phyloP scores from a whole-genome alignment of 345 rosid genomes.

The Eucalyptus cloeziana region DNA sequence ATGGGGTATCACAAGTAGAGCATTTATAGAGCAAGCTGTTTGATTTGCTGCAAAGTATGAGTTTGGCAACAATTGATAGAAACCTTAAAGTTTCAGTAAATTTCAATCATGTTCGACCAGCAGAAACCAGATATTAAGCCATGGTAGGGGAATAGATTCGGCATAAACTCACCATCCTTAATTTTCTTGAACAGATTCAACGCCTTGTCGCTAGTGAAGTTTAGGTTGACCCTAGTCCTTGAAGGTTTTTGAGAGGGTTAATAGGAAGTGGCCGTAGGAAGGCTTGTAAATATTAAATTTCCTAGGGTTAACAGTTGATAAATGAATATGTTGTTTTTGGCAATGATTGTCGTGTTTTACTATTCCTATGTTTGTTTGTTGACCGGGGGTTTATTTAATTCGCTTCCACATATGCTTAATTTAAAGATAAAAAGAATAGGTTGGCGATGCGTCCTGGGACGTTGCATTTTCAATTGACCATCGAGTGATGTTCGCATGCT shows the following conservation, averaged over 20 bases:
- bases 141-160: slow-evolving; percentile 42
- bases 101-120: slow-evolving; percentile 20
- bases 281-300: too few species aligned
- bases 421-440: too few species aligned
- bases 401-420: too few species aligned
- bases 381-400: too few species aligned
- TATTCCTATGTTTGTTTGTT: too few species aligned
- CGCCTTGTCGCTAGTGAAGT: background rate
- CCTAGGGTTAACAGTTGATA: too few species aligned
- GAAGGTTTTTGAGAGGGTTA: too few species aligned
- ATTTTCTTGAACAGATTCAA: slow-evolving; percentile 29
- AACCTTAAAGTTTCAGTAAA: slow-evolving; percentile 1
- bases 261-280: too few species aligned
- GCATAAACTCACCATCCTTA: slow-evolving; percentile 20
- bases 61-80: slow-evolving; percentile 4
- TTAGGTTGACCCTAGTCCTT: too few species aligned
- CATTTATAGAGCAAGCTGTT: slow-evolving; percentile 21
- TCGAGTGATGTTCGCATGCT: accelerated
- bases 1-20: slow-evolving; percentile 6
- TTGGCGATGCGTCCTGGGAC: too few species aligned
- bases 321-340: too few species aligned
- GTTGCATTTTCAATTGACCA: accelerated
- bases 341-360: too few species aligned
- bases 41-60: slow-evolving; percentile 17
- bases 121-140: slow-evolving; percentile 27